phyloP scores from a whole-genome alignment of 768 basidiomycete species.

The Rossbeevera mucosa region DNA sequence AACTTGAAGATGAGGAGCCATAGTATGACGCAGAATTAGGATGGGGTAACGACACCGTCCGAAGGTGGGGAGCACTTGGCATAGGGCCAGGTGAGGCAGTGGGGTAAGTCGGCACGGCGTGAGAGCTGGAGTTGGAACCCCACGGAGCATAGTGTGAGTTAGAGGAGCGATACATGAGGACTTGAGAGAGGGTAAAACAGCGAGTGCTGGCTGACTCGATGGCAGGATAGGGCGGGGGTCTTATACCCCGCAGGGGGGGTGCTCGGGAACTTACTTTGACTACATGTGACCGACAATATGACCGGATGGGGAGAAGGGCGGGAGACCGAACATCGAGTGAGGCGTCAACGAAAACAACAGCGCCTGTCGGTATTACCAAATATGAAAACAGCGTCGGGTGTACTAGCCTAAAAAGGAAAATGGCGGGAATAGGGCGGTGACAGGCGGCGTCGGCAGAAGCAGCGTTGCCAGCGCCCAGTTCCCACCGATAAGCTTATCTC shows the following conservation, averaged over 20 bases:
- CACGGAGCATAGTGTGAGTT: conserved; percentile 20
- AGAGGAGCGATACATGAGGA: conserved; percentile 20
- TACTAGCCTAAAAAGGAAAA: conserved; percentile 9
- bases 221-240: conserved; percentile 7
- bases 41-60: conserved; percentile 29
- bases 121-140: conserved; percentile 11
- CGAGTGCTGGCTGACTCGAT: conserved; percentile 21
- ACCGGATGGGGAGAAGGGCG: conserved; percentile 18
- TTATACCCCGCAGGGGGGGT: conserved; percentile 24
- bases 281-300: conserved; percentile 14
- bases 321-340: conserved; percentile 24
- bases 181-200: conserved; percentile 1
- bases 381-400: conserved; percentile 20
- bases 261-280: conserved; percentile 21
- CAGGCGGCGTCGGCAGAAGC: conserved; percentile 19
- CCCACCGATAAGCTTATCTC: conserved; percentile 14
- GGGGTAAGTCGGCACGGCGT: conserved; percentile 9
- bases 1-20: conserved; percentile 12
- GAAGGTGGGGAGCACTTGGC: conserved; percentile 24
- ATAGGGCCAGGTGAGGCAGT: conserved; percentile 17
- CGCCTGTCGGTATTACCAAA: conserved; percentile 18
- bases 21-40: conserved; percentile 25
- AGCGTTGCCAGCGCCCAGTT: conserved; percentile 8
- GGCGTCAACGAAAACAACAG: conserved; percentile 11
- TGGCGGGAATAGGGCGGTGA: conserved; percentile 21